These are phyloP conservation scores for Phaeosphaeriaceae sp. DNA, from an alignment of 2,329 filamentous ascomycete genomes.

Conservation along the genomic window DNA sequence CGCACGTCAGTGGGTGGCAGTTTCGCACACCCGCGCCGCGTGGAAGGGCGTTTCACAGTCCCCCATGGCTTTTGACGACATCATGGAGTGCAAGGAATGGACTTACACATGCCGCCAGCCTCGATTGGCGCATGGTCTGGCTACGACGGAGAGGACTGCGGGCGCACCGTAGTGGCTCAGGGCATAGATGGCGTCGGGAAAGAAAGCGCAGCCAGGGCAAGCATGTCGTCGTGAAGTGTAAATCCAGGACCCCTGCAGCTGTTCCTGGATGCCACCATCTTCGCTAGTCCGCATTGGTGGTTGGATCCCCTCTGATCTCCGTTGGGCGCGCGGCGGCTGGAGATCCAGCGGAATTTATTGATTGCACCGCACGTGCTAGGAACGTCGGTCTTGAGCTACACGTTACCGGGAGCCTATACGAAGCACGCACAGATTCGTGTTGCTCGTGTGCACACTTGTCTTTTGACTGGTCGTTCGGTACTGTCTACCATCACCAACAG, in stretches of 20 bases:
- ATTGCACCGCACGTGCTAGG: background rate
- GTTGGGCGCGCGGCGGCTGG: conserved; percentile 9
- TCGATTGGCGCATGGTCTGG: conserved; percentile 44
- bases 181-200: conserved; percentile 11
- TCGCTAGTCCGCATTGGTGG: conserved; percentile 1
- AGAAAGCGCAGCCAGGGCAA: conserved; percentile 1
- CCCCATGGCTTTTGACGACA: conserved; percentile 21
- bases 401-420: background rate
- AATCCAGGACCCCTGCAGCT: conserved; percentile 5
- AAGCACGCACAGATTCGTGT: background rate
- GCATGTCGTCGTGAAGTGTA: background rate
- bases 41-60: conserved; percentile 25
- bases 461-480: background rate
- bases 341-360: conserved; percentile 5
- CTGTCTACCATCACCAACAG: too few species aligned
- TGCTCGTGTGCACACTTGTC: background rate
- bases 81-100: conserved; percentile 8
- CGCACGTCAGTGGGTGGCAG: conserved; percentile 16
- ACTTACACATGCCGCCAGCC: conserved; percentile 49
- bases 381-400: background rate
- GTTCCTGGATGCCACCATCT: conserved; percentile 5
- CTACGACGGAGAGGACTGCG: conserved; percentile 23
- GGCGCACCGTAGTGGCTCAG: conserved; percentile 22
- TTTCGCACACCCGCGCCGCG: conserved; percentile 19
- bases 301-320: conserved; percentile 2